Conservation (phyloP, 306 rosid species). For the Datisca glomerata region DNA sequence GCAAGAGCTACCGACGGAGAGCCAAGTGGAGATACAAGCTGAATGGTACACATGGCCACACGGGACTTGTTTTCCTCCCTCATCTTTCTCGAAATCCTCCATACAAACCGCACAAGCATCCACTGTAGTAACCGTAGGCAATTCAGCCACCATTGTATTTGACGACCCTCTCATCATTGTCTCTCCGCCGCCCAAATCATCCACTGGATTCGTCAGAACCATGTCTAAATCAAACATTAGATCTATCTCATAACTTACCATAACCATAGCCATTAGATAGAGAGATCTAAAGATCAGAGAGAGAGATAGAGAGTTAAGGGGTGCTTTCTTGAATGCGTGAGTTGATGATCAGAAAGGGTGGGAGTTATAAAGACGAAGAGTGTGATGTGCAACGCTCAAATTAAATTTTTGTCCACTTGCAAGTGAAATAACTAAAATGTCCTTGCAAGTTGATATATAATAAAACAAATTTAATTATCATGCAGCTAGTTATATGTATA, state of each 20-base stretch:
- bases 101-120: slow-evolving; percentile 47
- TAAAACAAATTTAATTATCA: too few species aligned
- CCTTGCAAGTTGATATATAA: too few species aligned
- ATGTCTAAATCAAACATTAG: slow-evolving; percentile 18
- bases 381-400: too few species aligned
- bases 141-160: background rate
- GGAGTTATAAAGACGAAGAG: too few species aligned
- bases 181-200: slow-evolving; percentile 3
- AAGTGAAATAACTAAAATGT: too few species aligned
- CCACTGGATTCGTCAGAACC: slow-evolving; percentile 26
- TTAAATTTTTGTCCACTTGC: too few species aligned
- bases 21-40: slow-evolving; percentile 50
- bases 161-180: background rate
- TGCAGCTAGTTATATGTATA: too few species aligned
- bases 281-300: background rate
- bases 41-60: slow-evolving; percentile 65
- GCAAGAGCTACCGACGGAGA: slow-evolving; percentile 37
- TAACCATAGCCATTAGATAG: slow-evolving; percentile 3
- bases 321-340: too few species aligned
- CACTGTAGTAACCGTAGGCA: slow-evolving; percentile 18
- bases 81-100: slow-evolving; percentile 23
- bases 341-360: too few species aligned
- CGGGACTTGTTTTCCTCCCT: slow-evolving; percentile 26
- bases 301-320: background rate
- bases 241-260: too few species aligned